Base-by-base conservation (phyloP, 176 grass and related monocot species). In the Hsuehochloa calcarea region DNA sequence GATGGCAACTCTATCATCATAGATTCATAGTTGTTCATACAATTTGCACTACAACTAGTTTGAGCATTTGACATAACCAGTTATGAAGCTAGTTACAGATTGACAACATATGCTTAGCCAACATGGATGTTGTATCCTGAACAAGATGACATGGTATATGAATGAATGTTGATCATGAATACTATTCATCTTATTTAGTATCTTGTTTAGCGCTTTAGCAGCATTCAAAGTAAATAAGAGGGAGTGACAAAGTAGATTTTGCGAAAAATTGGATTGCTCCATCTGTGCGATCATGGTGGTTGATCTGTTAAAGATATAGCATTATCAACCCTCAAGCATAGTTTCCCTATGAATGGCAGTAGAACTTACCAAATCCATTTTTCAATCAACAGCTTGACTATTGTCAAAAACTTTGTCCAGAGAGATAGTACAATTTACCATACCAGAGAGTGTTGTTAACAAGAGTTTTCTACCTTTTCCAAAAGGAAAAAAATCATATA, bases 321-420 rank as follows among this genome's bases (percentile, higher is more conserved):
- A 82, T 58, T 82, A 68, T 27, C 49, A 82, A 68, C 50, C 78
- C 70, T 60, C 39, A 76, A 50, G 22, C 70, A 69, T 15, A 19
- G 13, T 46, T 80, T 45, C 23, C 16, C 23, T 70, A 35, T 58
- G 43, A 51, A 70, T 47, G 67, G 72, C 34, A 43, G 45, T 15
- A 68, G 8, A 31, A 29, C n/a, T 31, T 67, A 19, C 4, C 35
- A 37, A 45, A 23, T 85, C 50, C 52, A 61, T 70, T 45, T 44
- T 35, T 49, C 61, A 37, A 65, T 55, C 6, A 66, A 58, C 35
- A 52, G 19, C 46, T 35, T 66, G 34, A 17, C 23, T 16, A 37
- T 1, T 40, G 11, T 10, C 1, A 67, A 37, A 82, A 70, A 70
- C 2, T 16, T 55, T 20, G 4, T 26, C 23, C 23, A 51, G 50